Evolutionary conservation across 345 rosid genomes (phyloP).

Genomic region (Physaria fendleri): DNA sequence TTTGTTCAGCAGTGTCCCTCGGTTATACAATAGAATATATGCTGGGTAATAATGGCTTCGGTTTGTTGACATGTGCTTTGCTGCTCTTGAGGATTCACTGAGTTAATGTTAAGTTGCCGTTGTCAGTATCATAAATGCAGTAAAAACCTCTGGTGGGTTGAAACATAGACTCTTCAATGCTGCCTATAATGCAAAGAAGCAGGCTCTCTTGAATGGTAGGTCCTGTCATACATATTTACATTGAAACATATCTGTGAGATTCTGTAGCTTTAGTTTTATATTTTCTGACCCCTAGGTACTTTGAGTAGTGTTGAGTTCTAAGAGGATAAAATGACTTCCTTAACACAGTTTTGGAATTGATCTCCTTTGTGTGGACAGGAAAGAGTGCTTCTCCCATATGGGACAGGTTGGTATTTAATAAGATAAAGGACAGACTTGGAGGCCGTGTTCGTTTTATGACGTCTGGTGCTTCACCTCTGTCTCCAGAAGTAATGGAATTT

Average conservation of each 20-base stretch:
- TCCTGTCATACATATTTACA: conserved; percentile 6
- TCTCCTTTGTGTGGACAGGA: conserved; percentile 38
- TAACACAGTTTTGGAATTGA: not conserved
- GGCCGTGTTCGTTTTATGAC: conserved; percentile 76
- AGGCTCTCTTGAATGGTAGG: conserved; percentile 79
- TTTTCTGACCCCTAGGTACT: not conserved
- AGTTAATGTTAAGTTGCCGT: conserved; percentile 17
- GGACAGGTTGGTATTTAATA: conserved; percentile 96
- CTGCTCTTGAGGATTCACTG: conserved; percentile 2
- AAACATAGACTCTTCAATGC: conserved; percentile 82
- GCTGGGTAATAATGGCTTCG: conserved; percentile 49
- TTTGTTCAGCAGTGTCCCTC: conserved; percentile 91
- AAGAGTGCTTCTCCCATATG: conserved; percentile 92
- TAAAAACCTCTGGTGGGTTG: conserved; percentile 71
- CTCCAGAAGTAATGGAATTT: conserved; percentile 94
- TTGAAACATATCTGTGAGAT: not conserved
- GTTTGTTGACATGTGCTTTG: conserved; percentile 16
- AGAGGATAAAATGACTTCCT: not conserved
- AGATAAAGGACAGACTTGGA: conserved; percentile 83
- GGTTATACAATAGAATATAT: conserved; percentile 88
- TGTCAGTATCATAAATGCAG: conserved; percentile 76
- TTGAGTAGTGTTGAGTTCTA: not conserved
- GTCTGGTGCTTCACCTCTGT: conserved; percentile 96
- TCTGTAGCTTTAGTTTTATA: not conserved
- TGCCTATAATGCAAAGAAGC: conserved; percentile 95